Evolutionary conservation across 2,329 filamentous ascomycete genomes (phyloP), one percentile per base, ranked within the genome.

Genomic region (Capronia coronata): DNA sequence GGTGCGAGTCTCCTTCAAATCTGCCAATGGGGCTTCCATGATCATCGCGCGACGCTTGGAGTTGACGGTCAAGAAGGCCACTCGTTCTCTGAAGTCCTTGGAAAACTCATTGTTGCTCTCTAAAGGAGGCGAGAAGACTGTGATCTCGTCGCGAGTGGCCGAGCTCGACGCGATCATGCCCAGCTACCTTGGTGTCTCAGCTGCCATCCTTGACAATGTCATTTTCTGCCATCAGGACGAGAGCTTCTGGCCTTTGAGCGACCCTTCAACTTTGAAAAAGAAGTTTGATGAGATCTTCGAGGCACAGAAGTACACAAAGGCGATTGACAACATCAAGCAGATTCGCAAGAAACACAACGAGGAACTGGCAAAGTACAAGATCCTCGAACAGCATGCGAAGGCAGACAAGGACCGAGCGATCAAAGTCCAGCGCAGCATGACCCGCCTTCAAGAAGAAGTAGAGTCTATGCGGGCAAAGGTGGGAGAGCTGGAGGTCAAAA

Each of bases 181-280:
- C 0, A 80, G 86, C 59, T 85, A 87, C 58, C 77, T 98, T 0
- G 93, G 93, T 30, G 93, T 96, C 2, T 93, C 89, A 1, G 83
- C 84, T 48, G 90, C 93, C 10, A 83, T 98, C 48, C 77, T 98
- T 21, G 90, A 97, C 59, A 86, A 85, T 51, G 93, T 98, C 65
- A 96, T 98, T 59, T 98, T 98, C 70, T 98, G 93, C 66, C 93
- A 98, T 64, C 93, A 98, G 65, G 93, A 98, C 65, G 93, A 98
- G 59, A 96, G 91, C 21, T 70, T 97, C 22, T 98, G 93, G 93
- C 93, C 93, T 0, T 83, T 98, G 76, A 94, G 88, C 64, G 87
- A 94, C 62, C 88, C 93, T 0, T 74, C 79, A 0, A 80, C 80
- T 0, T 73, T 98, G 43, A 98, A 98, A 69, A 94, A 94, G 67